A percentile compares a stretch with the other conserved stretches of the same genome.
Conservation (phyloP, 305 asterid species). For the Fraxinus latifolia region DNA sequence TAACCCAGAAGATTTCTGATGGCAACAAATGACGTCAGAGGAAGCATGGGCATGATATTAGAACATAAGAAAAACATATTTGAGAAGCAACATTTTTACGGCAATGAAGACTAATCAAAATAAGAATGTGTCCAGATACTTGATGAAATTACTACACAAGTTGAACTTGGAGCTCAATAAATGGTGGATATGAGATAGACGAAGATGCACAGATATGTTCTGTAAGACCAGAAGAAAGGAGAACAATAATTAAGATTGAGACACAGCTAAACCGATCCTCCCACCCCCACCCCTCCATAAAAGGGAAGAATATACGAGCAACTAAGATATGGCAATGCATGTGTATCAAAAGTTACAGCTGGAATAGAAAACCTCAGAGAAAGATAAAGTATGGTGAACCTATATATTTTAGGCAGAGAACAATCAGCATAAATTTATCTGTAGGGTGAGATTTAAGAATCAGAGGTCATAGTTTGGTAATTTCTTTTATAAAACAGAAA, state of each 20-base stretch:
- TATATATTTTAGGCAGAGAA: neutral
- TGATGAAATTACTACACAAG: neutral
- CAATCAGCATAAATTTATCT: neutral
- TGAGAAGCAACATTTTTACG: neutral
- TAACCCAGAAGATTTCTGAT: constrained; percentile 71
- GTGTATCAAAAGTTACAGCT: neutral
- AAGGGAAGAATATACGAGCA: neutral
- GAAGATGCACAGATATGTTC: neutral
- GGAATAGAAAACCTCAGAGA: neutral
- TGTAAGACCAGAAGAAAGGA: neutral
- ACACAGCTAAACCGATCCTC: neutral
- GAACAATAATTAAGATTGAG: neutral
- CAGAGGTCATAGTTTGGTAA: neutral
- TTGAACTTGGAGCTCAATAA: neutral
- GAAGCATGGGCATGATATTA: constrained; percentile 19
- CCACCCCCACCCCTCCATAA: neutral
- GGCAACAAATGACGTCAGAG: constrained; percentile 34
- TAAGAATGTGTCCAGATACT: neutral
- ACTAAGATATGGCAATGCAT: neutral
- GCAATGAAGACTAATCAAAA: neutral
- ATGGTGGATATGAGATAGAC: neutral
- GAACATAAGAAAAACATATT: constrained; percentile 1
- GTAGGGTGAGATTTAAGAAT: neutral
- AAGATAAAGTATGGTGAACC: neutral
- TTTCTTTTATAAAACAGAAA: neutral